Base-by-base conservation (phyloP, 257 asterid genomes). In the Penstemon davidsonii region DNA sequence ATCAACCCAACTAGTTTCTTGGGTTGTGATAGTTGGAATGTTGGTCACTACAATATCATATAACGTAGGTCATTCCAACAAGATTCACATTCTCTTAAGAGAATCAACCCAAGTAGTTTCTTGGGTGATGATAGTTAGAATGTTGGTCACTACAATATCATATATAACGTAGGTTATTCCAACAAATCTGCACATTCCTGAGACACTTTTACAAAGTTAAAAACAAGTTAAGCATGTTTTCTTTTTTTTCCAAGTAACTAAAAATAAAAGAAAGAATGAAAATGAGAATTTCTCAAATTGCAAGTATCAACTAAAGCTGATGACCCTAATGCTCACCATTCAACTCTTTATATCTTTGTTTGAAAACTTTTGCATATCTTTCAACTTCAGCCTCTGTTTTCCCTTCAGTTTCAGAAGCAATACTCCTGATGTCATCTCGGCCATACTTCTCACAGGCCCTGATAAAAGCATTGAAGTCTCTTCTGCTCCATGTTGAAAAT, bases 391-490 rank as follows among this genome's bases (percentile, higher is more conserved):
- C 96, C 79, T 84, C 90, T 45, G 96, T 84, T 72, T 91, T 94
- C 47, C 98, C 98, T 78, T 94, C 99, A 95, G 91, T 94, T 84
- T 94, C 99, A 64, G 91, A 78, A 63, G 99, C 95, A 76, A 94
- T 94, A 57, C 90, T 79, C 67, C 37, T 81, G 13, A 91, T 82
- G 71, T 94, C 98, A 75, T 82, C 79, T 67, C 99, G 88, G 45
- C 99, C 98, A 66, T 88, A 91, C 76, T 94, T 94, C 76, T 94
- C 99, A 76, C 98, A 91, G 52, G 99, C 95, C 86, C 97, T 84
- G 83, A 94, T 91, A 81, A 91, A 94, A 66, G 95, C 67, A 72
- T 83, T 91, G 84, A 94, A 94, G 80, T 94, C 99, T 82, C 85
- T 87, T 80, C 95, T 86, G 87, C 98, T 94, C 98, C 98, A 94